Evolutionary conservation across 805 yeast species (phyloP).

Genomic region (Yarrowia bubula): DNA sequence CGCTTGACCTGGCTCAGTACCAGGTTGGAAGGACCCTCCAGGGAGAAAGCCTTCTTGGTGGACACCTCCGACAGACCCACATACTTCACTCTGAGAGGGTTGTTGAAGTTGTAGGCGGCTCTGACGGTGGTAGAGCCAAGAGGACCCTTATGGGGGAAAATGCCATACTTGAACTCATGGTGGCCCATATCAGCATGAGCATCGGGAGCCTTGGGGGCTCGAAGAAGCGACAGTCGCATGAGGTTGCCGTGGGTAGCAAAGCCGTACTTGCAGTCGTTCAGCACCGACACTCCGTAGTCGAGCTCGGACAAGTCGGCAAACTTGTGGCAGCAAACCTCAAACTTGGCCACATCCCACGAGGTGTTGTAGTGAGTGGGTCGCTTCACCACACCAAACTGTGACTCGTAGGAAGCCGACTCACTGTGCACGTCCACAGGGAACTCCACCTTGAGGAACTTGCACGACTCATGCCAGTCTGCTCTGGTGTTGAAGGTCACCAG

Average conservation of each 20-base stretch:
- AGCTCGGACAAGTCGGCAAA: constrained; percentile 88
- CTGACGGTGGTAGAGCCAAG: constrained; percentile 64
- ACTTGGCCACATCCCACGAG: constrained; percentile 93
- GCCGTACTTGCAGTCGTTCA: constrained; percentile 88
- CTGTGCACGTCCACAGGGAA: constrained; percentile 82
- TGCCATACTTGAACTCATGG: constrained; percentile 78
- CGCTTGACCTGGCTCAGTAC: constrained; percentile 78
- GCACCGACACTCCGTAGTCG: constrained; percentile 79
- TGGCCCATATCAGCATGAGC: constrained; percentile 90
- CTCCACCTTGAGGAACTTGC: constrained; percentile 88
- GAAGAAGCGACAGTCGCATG: constrained; percentile 79
- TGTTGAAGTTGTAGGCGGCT: constrained; percentile 79
- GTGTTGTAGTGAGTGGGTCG: constrained; percentile 96
- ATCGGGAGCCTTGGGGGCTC: constrained; percentile 95
- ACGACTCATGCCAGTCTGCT: constrained; percentile 84
- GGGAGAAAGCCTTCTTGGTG: constrained; percentile 38
- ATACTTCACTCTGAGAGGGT: constrained; percentile 40
- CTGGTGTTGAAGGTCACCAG: constrained; percentile 48
- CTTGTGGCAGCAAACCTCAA: constrained; percentile 92
- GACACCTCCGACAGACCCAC: constrained; percentile 28
- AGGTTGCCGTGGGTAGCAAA: constrained; percentile 90
- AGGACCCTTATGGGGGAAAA: constrained; percentile 76
- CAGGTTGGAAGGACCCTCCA: constrained; percentile 55
- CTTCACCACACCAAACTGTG: constrained; percentile 87
- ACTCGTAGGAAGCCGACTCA: constrained; percentile 83